A percentile compares a stretch with the other conserved stretches of the same genome.
Evolutionary conservation across 805 yeast species (phyloP).

Genomic region (Candida hungchunana): DNA sequence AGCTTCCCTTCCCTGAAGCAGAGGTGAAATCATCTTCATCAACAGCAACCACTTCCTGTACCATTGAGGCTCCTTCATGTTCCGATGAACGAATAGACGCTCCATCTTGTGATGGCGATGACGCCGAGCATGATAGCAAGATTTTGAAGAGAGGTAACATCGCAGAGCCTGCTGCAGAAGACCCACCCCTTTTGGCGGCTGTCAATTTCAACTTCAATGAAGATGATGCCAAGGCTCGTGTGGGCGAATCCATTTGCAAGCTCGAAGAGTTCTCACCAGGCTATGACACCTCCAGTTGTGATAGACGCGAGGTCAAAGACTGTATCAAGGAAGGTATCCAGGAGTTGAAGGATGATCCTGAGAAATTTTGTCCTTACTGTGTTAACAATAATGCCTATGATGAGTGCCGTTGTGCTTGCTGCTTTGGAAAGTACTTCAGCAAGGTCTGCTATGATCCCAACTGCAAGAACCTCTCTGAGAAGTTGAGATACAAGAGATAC

Average conservation of each 20-base stretch:
- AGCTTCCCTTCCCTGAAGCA: constrained; percentile 11
- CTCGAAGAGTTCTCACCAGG: constrained; percentile 22
- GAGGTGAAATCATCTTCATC: background rate
- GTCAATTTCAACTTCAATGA: constrained; percentile 20
- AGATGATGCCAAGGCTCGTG: constrained; percentile 22
- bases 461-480: constrained; percentile 20
- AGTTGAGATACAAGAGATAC: constrained; percentile 24
- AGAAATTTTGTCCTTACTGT: constrained; percentile 26
- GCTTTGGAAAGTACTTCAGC: constrained; percentile 25
- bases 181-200: background rate
- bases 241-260: constrained; percentile 19
- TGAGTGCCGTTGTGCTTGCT: constrained; percentile 28
- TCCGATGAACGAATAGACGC: background rate
- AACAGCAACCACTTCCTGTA: background rate
- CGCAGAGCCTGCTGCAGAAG: background rate
- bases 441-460: constrained; percentile 26
- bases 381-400: constrained; percentile 26
- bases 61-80: background rate
- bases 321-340: constrained; percentile 24
- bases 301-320: constrained; percentile 17
- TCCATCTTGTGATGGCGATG: background rate
- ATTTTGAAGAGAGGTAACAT: background rate
- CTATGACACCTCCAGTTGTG: constrained; percentile 21
- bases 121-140: too few relatives aligned
- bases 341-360: constrained; percentile 20